These are phyloP conservation scores for Colletotrichum chlorophyti DNA, from an alignment of 2,329 filamentous ascomycete genomes.

Conservation along the genomic window DNA sequence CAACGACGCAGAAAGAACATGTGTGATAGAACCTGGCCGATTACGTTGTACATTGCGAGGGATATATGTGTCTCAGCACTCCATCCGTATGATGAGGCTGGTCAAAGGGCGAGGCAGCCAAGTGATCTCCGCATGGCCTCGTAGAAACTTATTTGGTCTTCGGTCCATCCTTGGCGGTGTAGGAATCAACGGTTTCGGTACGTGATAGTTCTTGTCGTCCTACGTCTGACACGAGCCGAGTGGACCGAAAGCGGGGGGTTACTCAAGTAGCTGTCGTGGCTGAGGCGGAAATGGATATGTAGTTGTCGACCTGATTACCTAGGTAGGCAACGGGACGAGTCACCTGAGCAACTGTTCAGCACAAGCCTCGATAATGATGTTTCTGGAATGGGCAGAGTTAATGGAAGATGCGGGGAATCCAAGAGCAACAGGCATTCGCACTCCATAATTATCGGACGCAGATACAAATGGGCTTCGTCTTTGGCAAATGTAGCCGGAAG, in stretches of 20 bases:
- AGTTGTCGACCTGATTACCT: too few relatives aligned
- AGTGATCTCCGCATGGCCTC: conserved; percentile 1
- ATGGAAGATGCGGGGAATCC: not conserved
- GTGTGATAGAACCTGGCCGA: too few relatives aligned
- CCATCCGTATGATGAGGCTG: not conserved
- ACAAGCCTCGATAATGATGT: not conserved
- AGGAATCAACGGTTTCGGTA: conserved; percentile 12
- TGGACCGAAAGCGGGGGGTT: not conserved
- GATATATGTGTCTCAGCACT: too few relatives aligned
- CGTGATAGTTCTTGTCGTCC: conserved; percentile 6
- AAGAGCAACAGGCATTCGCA: conserved; percentile 12
- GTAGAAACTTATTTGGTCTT: not conserved
- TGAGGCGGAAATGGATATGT: too few relatives aligned
- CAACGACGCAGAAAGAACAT: too few relatives aligned
- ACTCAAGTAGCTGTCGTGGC: not conserved
- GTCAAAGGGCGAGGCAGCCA: not conserved
- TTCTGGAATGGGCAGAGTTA: conserved; percentile 1
- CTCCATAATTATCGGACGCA: conserved; percentile 15
- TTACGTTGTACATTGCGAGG: too few relatives aligned
- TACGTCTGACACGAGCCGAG: conserved; percentile 10
- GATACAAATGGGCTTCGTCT: not conserved
- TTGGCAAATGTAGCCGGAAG: conserved; percentile 5
- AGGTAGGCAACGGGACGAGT: conserved; percentile 1
- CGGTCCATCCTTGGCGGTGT: conserved; percentile 6
- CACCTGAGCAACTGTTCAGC: not conserved